phyloP scores from a whole-genome alignment of 148 eudicot species.

The Spergularia marina region DNA sequence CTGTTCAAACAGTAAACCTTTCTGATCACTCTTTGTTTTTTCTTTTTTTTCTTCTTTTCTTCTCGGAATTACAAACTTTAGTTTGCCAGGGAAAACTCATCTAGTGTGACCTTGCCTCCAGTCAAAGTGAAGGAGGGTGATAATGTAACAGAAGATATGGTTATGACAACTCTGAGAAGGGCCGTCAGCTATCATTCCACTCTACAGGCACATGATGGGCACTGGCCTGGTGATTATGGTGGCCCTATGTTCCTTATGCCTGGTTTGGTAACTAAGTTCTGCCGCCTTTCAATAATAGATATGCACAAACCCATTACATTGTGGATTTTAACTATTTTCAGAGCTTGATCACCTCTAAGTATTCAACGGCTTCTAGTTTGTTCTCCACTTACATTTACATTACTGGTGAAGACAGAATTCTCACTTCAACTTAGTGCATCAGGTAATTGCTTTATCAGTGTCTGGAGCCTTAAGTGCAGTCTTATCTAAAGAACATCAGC shows the following conservation, averaged over 20 bases:
- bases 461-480: conserved; percentile 90
- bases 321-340: conserved; percentile 1
- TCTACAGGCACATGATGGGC: conserved; percentile 90
- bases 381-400: conserved; percentile 11
- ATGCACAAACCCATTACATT: neutral
- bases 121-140: conserved; percentile 62
- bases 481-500: conserved; percentile 73
- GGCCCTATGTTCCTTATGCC: conserved; percentile 97
- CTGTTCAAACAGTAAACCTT: neutral
- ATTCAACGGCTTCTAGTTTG: neutral
- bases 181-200: conserved; percentile 79
- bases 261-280: conserved; percentile 57
- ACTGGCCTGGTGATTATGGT: conserved; percentile 98
- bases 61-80: conserved; percentile 20
- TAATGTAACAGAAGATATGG: conserved; percentile 66
- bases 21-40: conserved; percentile 7
- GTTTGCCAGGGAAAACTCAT: conserved; percentile 67
- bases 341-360: neutral
- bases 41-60: neutral
- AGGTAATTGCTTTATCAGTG: conserved; percentile 80
- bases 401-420: conserved; percentile 14
- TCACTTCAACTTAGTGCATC: conserved; percentile 27
- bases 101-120: conserved; percentile 46
- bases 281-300: neutral
- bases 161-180: conserved; percentile 63